Base-by-base conservation (phyloP, 1,284 basidiomycete genomes). In the Microbotryum lychnidis-dioicae region DNA sequence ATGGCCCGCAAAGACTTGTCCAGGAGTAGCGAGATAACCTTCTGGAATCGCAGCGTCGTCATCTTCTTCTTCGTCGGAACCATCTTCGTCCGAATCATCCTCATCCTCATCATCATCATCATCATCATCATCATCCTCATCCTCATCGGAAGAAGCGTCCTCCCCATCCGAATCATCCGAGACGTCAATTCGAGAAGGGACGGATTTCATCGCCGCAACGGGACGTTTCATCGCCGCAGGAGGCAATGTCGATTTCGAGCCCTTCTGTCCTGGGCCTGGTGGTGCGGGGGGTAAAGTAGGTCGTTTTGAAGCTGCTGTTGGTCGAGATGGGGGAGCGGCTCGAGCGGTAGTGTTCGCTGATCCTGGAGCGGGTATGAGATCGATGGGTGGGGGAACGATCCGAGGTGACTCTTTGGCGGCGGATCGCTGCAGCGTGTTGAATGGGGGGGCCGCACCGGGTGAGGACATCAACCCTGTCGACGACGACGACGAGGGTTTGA, bases 21-120 rank as follows among this genome's bases (percentile, higher is more conserved):
- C 56, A 1, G 56, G 56, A 14, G 45, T 42, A 33, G 56, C 56
- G 44, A 57, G 50, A 44, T 57, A 57, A 6, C 56, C 56, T 16
- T 57, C 56, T 7, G 56, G 56, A 8, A 50, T 50, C 20, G 49
- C 56, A 6, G n/a, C 21, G 20, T 57, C 56, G 18, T 57, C 56
- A 7, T 52, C 51, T 20, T 49, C 55, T 1, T 48, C 46, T 12
- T 49, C 55, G 9, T 48, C 46, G 47, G 31, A 46, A 6, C 12
- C 37, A 12, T 42, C 37, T 18, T 56, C 55, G 48, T 56, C 55
- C 27, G 54, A 56, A 20, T 23, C 44, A 27, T n/a, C 31, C 4
- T 56, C 25, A 27, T n/a, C 31, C 10, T 56, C 54, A n/a, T 47
- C 45, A 23, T 44, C 46, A 1, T 45, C 54, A 14, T 21, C 23